Base-by-base conservation (phyloP, 116 monocot species). In the Cymodocea nodosa region DNA sequence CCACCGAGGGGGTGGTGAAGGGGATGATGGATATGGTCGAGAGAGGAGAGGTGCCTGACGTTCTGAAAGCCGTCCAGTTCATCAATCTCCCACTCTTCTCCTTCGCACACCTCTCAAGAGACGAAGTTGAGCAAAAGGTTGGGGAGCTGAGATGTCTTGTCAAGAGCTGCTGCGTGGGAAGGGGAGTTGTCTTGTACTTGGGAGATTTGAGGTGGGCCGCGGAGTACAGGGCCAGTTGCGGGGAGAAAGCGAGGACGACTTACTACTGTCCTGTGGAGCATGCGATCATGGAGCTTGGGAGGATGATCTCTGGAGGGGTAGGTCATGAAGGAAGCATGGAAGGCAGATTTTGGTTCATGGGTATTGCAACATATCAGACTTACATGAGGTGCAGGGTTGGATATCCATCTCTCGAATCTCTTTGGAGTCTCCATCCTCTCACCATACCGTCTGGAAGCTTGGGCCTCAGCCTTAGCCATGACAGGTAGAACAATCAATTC, bases 251-350 rank as follows among this genome's bases (percentile, higher is more conserved):
- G 44, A 68, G 75, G 16, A 70, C 64, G 1, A n/a, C n/a, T n/a
- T 76, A 69, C 54, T 91, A 97, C 51, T 88, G 91, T 53, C 88
- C 91, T 30, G 71, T 91, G 15, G 97, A 97, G 72, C 97, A 91
- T 79, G 82, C 77, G 22, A 82, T 84, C 53, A 75, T 86, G 85
- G 97, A 97, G 80, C 73, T 91, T 49, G 79, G 79, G 18, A 84
- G 81, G 54, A 37, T 91, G 72, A 25, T 81, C n/a, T 71, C 37
- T 24, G 67, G 72, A 20, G 73, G 72, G 34, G n/a, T 60, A n/a
- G 75, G 73, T 10, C 53, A 58, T 56, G 69, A 51, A 0, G 35
- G 25, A 8, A 30, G 17, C 3, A 3, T n/a, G 23, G 70, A 19
- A 18, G 78, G 77, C 24, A 85, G 82, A 61, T 74, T 97, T 79